Conservation (phyloP, 371 early-diverging fungal genomes). For the Rozella allomycis region DNA sequence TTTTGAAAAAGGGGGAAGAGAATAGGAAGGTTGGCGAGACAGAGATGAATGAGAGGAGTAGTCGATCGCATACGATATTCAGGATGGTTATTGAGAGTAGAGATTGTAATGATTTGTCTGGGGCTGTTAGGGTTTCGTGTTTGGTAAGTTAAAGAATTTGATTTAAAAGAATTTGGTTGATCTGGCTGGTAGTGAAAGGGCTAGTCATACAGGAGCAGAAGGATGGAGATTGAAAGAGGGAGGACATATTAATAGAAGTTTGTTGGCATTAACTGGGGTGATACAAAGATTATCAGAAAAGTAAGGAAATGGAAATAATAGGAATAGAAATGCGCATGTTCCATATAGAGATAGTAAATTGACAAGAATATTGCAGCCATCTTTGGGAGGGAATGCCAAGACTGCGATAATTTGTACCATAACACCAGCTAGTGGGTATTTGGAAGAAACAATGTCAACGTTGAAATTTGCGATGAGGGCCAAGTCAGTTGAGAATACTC, state of each 20-base stretch:
- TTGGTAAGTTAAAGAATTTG: slow-evolving; percentile 3
- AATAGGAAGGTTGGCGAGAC: slow-evolving; percentile 29
- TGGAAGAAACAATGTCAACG: slow-evolving; percentile 40
- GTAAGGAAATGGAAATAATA: slow-evolving; percentile 1
- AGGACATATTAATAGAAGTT: slow-evolving; percentile 37
- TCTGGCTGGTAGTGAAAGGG: slow-evolving; percentile 46
- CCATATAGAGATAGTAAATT: slow-evolving; percentile 42
- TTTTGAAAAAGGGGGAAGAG: slow-evolving; percentile 10
- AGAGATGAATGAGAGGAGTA: slow-evolving; percentile 27
- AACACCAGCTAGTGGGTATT: slow-evolving; percentile 21
- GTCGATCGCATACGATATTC: slow-evolving; percentile 32
- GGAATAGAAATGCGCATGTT: slow-evolving; percentile 15
- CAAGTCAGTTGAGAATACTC: slow-evolving; percentile 39
- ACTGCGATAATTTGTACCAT: slow-evolving; percentile 49
- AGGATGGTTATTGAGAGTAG: slow-evolving; percentile 9
- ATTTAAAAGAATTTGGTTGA: slow-evolving; percentile 28
- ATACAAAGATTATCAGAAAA: slow-evolving; percentile 19
- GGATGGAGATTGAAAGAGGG: slow-evolving; percentile 38
- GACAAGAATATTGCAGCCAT: slow-evolving; percentile 46
- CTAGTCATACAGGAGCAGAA: slow-evolving; percentile 23
- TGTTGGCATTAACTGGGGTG: slow-evolving; percentile 32
- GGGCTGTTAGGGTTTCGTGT: slow-evolving; percentile 7
- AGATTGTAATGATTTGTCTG: slow-evolving; percentile 1
- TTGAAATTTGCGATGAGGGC: slow-evolving; percentile 50
- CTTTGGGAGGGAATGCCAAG: slow-evolving; percentile 41